A percentile compares a stretch with the other conserved stretches of the same genome.
phyloP scores from a whole-genome alignment of 2,329 filamentous ascomycete genomes.

The Emergomyces orientalis region DNA sequence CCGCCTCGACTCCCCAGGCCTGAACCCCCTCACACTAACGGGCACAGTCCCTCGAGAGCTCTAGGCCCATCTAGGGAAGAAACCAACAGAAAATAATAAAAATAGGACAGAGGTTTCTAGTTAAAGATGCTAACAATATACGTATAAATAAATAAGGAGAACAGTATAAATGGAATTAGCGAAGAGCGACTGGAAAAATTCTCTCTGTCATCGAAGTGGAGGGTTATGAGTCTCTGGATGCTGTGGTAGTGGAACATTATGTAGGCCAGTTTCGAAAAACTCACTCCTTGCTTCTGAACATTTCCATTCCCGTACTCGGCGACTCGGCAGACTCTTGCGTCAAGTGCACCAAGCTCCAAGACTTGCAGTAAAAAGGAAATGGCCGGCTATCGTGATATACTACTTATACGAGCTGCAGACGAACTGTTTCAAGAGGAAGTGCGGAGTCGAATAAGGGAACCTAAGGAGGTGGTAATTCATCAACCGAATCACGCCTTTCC shows the following conservation, averaged over 20 bases:
- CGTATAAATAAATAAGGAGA: slow-evolving; percentile 1
- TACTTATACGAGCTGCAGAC: slow-evolving; percentile 1
- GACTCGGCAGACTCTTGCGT: slow-evolving; percentile 1
- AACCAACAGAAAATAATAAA: not conserved
- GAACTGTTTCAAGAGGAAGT: slow-evolving; percentile 4
- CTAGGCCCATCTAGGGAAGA: not conserved
- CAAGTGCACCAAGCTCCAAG: slow-evolving; percentile 1
- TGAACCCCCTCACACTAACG: not conserved
- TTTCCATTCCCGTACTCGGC: slow-evolving; percentile 3
- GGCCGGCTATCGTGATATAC: not conserved
- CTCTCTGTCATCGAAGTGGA: not conserved
- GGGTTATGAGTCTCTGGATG: slow-evolving; percentile 6
- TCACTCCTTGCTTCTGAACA: slow-evolving; percentile 3
- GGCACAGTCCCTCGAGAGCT: no score
- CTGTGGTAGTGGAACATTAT: not conserved
- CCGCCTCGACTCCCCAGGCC: not conserved
- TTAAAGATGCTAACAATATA: not conserved
- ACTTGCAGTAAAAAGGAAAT: slow-evolving; percentile 1
- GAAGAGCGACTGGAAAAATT: not conserved
- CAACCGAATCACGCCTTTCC: not conserved
- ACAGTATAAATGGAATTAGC: not conserved
- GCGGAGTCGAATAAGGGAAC: not conserved
- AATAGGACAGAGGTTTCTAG: not conserved
- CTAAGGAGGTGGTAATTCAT: not conserved
- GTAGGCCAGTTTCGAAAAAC: not conserved